phyloP scores from a whole-genome alignment of 306 rosid species.

The Quercus berberidifolia region DNA sequence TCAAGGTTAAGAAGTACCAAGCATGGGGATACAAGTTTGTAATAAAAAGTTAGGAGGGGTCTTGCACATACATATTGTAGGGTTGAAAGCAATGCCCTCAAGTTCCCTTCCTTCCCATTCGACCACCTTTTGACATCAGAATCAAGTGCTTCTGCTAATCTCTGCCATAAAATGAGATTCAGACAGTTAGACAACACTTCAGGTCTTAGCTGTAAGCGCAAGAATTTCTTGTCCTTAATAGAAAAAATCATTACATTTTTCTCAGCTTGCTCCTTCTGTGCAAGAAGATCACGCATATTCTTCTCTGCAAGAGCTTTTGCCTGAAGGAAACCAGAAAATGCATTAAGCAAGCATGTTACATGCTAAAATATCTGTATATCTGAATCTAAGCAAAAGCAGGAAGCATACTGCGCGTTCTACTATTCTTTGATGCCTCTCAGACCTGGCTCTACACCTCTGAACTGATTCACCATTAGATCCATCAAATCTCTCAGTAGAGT shows the following conservation, averaged over 20 bases:
- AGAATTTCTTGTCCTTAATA: background rate
- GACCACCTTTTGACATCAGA: conserved; percentile 96
- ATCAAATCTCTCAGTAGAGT: conserved; percentile 41
- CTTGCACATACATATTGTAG: conserved; percentile 74
- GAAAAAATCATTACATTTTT: conserved; percentile 59
- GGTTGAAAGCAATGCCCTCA: conserved; percentile 94
- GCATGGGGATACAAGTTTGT: conserved; percentile 5
- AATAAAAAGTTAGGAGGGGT: conserved; percentile 9
- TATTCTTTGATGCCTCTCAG: conserved; percentile 75
- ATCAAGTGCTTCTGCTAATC: conserved; percentile 80
- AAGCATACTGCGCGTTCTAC: conserved; percentile 85
- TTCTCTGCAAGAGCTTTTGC: conserved; percentile 92
- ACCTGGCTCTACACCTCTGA: conserved; percentile 78
- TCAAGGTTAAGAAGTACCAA: conserved; percentile 11
- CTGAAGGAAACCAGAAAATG: conserved; percentile 40
- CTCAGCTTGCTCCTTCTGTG: conserved; percentile 84
- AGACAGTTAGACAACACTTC: conserved; percentile 18
- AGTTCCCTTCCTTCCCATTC: conserved; percentile 84
- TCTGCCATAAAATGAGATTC: conserved; percentile 51
- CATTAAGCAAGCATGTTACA: conserved; percentile 28
- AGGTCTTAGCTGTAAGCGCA: background rate
- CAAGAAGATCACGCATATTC: conserved; percentile 74
- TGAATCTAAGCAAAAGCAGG: conserved; percentile 17
- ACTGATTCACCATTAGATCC: conserved; percentile 58
- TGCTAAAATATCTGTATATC: conserved; percentile 3